phyloP scores from a whole-genome alignment of 768 basidiomycete genomes.

The Amanita pallidorosea region DNA sequence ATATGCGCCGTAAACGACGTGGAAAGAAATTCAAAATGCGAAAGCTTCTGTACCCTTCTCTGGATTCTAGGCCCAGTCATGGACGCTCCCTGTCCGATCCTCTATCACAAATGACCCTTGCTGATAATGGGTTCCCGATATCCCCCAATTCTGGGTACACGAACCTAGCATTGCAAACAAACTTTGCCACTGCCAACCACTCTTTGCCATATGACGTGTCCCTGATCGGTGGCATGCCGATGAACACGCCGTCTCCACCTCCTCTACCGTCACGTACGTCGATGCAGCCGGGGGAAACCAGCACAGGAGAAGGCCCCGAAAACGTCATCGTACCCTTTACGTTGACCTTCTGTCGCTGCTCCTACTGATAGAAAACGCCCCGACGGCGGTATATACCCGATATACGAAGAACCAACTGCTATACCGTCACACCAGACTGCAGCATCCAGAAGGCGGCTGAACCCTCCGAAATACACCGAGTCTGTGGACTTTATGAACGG shows the following conservation, averaged over 20 bases:
- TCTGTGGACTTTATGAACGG: not conserved
- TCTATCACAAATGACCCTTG: not conserved
- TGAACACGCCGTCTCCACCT: not conserved
- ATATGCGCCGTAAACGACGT: not conserved
- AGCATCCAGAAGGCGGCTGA: not conserved
- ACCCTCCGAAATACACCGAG: constrained; percentile 4
- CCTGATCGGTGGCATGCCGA: not conserved
- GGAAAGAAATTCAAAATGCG: not conserved
- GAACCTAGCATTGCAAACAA: not conserved
- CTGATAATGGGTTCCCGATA: not conserved
- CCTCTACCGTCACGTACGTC: not conserved
- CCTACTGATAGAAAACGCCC: not conserved
- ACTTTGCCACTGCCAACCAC: not conserved
- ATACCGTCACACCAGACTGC: no score
- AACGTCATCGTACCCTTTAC: constrained; percentile 1
- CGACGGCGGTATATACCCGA: not conserved
- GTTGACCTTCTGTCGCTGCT: not conserved
- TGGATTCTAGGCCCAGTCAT: not conserved
- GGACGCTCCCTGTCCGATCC: constrained; percentile 1
- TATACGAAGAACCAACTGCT: not conserved
- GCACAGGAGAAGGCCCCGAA: not conserved
- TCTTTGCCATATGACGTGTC: constrained; percentile 4
- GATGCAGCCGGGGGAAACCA: not conserved
- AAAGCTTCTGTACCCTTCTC: not conserved
- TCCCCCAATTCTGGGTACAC: not conserved